Percentiles rank a stretch among this genome's conserved stretches.
These are phyloP conservation scores for Cicer bijugum DNA, from an alignment of 306 rosid genomes.

Conservation along the genomic window DNA sequence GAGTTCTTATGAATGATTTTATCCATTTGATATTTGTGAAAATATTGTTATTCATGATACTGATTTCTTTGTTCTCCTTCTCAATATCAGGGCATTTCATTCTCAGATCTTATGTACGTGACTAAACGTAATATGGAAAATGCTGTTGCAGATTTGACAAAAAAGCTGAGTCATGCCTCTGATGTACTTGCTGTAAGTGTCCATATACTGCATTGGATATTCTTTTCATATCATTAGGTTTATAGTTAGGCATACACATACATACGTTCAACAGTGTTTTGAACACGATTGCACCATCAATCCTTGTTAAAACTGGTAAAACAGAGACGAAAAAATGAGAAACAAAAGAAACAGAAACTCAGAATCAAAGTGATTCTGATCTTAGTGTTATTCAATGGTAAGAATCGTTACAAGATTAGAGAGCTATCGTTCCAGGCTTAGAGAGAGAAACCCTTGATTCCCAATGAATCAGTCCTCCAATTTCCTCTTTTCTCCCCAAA, in stretches of 20 bases:
- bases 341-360: too few relatives aligned
- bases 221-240: slow-evolving; percentile 1
- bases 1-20: slow-evolving; percentile 31
- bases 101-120: slow-evolving; percentile 94
- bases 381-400: too few relatives aligned
- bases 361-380: too few relatives aligned
- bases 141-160: slow-evolving; percentile 85
- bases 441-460: too few relatives aligned
- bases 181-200: slow-evolving; percentile 87
- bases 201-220: slow-evolving; percentile 27
- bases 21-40: slow-evolving; percentile 24
- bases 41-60: slow-evolving; percentile 3
- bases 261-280: slow-evolving; percentile 11
- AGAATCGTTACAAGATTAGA: too few relatives aligned
- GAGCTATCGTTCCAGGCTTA: too few relatives aligned
- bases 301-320: background rate
- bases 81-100: slow-evolving; percentile 72
- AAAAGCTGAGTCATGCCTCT: slow-evolving; percentile 78
- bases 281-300: background rate
- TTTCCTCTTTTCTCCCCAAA: too few relatives aligned
- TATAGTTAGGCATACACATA: slow-evolving; percentile 22
- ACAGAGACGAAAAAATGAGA: too few relatives aligned
- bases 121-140: slow-evolving; percentile 83
- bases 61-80: slow-evolving; percentile 22
- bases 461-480: too few relatives aligned